phyloP scores from a whole-genome alignment of 495 filamentous ascomycete genomes.

The Penicillium cinerascens region DNA sequence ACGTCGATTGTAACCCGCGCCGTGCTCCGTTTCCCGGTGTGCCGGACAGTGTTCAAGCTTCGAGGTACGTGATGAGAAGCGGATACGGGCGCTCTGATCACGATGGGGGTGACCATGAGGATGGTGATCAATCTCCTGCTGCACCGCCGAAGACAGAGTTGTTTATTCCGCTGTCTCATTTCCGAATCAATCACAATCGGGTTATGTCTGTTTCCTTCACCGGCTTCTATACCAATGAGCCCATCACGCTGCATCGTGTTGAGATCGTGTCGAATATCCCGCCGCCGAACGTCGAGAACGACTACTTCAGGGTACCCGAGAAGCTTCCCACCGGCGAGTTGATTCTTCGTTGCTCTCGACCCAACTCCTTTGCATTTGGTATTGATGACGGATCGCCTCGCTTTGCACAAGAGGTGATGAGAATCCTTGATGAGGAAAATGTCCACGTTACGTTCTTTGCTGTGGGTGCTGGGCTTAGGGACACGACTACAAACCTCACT shows the following conservation, averaged over 20 bases:
- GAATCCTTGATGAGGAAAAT: slow-evolving; percentile 57
- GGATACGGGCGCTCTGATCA: background rate
- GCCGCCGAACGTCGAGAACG: slow-evolving; percentile 30
- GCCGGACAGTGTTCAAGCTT: slow-evolving; percentile 69
- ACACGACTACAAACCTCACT: slow-evolving; percentile 58
- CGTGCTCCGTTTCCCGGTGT: slow-evolving; percentile 68
- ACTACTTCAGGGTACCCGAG: slow-evolving; percentile 47
- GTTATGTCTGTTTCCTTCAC: slow-evolving; percentile 64
- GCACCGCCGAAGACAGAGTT: slow-evolving; percentile 46
- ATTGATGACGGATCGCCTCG: slow-evolving; percentile 73
- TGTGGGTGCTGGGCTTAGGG: slow-evolving; percentile 62
- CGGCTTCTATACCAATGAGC: slow-evolving; percentile 58
- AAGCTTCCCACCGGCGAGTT: slow-evolving; percentile 63
- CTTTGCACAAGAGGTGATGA: slow-evolving; percentile 60
- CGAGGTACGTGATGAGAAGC: slow-evolving; percentile 49
- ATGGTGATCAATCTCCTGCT: slow-evolving; percentile 2
- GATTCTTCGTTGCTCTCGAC: slow-evolving; percentile 62
- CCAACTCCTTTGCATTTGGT: slow-evolving; percentile 75
- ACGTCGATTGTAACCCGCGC: slow-evolving; percentile 54
- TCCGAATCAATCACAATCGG: slow-evolving; percentile 58
- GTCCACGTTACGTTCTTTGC: slow-evolving; percentile 79
- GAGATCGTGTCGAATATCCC: slow-evolving; percentile 57
- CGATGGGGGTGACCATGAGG: slow-evolving; percentile 1
- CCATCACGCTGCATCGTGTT: slow-evolving; percentile 55
- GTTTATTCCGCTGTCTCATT: slow-evolving; percentile 73